Conservation (phyloP, 164 flowering plant species). For the Warburgia ugandensis region DNA sequence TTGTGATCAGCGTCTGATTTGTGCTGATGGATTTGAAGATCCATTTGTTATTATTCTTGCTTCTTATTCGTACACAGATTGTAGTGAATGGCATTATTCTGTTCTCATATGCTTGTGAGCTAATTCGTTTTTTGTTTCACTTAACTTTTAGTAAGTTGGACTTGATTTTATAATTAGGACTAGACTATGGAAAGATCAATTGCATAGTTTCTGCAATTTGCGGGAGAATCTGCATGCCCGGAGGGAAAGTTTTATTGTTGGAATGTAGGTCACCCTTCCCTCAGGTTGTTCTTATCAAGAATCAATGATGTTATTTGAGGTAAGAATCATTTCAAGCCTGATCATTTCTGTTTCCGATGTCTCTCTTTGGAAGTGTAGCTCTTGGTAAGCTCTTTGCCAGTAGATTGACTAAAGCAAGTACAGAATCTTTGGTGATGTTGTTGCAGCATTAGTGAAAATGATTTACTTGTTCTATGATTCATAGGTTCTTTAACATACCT, state of each 20-base stretch:
- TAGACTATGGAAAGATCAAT: too few species aligned
- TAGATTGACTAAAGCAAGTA: too few species aligned
- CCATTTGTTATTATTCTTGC: not conserved
- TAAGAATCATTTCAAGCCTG: slow-evolving; percentile 22
- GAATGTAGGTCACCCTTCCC: slow-evolving; percentile 73
- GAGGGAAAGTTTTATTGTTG: slow-evolving; percentile 70
- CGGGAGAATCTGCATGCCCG: slow-evolving; percentile 97
- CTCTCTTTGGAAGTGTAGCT: too few species aligned
- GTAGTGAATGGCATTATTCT: not conserved
- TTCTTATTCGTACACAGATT: too few species aligned
- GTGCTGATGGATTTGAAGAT: not conserved
- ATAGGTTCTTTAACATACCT: too few species aligned
- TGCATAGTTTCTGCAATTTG: slow-evolving; percentile 8
- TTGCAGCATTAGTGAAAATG: too few species aligned
- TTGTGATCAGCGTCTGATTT: not conserved
- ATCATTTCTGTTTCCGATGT: not conserved
- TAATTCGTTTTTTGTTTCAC: not conserved
- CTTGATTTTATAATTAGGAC: too few species aligned
- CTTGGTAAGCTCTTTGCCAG: too few species aligned
- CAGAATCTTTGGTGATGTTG: too few species aligned
- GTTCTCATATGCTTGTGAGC: not conserved
- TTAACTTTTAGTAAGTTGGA: not conserved
- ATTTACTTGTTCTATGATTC: too few species aligned
- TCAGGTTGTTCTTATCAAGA: slow-evolving; percentile 64
- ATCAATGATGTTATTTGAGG: slow-evolving; percentile 97